Conservation (phyloP, 169 alveolate species). For the Plasmodium fragile region DNA sequence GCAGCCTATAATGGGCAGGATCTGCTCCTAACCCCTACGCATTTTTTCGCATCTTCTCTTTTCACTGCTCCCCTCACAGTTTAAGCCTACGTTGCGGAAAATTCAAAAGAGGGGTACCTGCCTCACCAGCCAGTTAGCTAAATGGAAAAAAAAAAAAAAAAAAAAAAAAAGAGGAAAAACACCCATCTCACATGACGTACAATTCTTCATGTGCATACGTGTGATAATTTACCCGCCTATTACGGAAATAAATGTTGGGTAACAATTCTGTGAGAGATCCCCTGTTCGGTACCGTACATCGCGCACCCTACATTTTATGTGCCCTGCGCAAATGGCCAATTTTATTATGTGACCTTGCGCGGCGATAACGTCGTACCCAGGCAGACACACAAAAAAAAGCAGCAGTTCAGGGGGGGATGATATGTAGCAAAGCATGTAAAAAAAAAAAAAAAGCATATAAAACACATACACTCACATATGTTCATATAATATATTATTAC, state of each 20-base stretch:
- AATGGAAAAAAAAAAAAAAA: neutral
- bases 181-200: neutral
- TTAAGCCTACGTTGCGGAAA: neutral
- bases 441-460: neutral
- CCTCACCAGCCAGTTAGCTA: neutral
- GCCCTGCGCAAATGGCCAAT: no score
- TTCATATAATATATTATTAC: neutral
- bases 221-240: neutral
- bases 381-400: neutral
- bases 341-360: neutral
- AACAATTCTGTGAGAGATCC: neutral
- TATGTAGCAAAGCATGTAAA: neutral
- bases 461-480: neutral
- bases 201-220: neutral
- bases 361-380: neutral
- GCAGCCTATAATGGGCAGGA: neutral
- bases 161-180: neutral
- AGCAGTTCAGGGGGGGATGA: neutral
- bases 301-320: neutral
- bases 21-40: neutral
- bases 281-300: neutral
- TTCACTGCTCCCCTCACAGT: neutral
- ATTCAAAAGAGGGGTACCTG: neutral
- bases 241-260: neutral
- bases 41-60: neutral